These are phyloP conservation scores for Fomitopsis pinicola DNA, from an alignment of 1,284 basidiomycete species.

Conservation along the genomic window DNA sequence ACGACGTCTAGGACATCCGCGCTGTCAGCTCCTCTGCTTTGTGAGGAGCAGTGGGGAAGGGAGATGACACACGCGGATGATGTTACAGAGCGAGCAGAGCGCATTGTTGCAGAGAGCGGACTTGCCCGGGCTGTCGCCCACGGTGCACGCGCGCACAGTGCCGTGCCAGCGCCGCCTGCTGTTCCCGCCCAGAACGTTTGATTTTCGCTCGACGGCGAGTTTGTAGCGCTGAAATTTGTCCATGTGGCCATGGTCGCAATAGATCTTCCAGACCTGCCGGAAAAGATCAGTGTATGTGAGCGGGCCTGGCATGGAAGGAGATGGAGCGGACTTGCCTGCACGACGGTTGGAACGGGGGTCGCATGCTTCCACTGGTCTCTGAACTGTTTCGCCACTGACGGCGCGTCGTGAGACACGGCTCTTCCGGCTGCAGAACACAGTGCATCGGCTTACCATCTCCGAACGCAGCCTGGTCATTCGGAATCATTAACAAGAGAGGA, in stretches of 20 bases:
- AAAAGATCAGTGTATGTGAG: not conserved
- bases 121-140: constrained; percentile 6
- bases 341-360: not conserved
- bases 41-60: not conserved
- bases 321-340: not conserved
- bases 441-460: not conserved
- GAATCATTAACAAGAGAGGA: not conserved
- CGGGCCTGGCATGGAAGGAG: not conserved
- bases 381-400: not conserved
- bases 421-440: no score
- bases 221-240: not conserved
- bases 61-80: constrained; percentile 6
- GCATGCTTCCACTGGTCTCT: not conserved
- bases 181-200: constrained; percentile 6
- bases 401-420: no score
- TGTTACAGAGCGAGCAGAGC: constrained; percentile 9
- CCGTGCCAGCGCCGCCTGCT: constrained; percentile 11
- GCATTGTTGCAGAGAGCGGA: not conserved
- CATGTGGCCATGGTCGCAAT: not conserved
- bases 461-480: not conserved
- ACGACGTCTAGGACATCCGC: constrained; percentile 7
- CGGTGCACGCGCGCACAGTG: constrained; percentile 7
- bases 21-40: not conserved
- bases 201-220: constrained; percentile 1
- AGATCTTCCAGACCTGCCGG: not conserved